A percentile compares a stretch with the other conserved stretches of the same genome.
These are phyloP conservation scores for Mycena filopes DNA, from an alignment of 768 basidiomycete species.

Conservation along the genomic window DNA sequence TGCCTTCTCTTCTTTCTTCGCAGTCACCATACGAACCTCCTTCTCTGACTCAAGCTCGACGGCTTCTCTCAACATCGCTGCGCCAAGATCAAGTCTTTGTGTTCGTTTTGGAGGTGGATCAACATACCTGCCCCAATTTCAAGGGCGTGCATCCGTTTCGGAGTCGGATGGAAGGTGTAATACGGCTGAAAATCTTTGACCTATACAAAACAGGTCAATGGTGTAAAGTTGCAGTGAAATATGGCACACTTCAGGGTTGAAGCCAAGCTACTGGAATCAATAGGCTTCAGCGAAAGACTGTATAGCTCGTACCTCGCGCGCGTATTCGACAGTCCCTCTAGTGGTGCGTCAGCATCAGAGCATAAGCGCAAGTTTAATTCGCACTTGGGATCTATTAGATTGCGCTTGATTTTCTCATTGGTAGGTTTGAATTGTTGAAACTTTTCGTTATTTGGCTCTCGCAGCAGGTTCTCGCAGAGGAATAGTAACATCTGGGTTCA, in stretches of 20 bases:
- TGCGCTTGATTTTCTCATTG: conserved; percentile 71
- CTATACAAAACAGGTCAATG: conserved; percentile 45
- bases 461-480: conserved; percentile 78
- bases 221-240: conserved; percentile 10
- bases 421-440: conserved; percentile 82
- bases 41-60: conserved; percentile 63
- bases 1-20: conserved; percentile 69
- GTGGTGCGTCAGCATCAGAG: not conserved
- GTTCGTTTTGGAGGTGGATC: conserved; percentile 51
- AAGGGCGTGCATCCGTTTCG: conserved; percentile 61
- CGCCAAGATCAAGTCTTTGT: conserved; percentile 71
- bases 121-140: conserved; percentile 73
- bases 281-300: conserved; percentile 22
- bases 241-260: conserved; percentile 71
- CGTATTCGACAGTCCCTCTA: conserved; percentile 80
- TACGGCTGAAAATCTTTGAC: conserved; percentile 79
- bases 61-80: conserved; percentile 71
- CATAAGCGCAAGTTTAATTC: not conserved
- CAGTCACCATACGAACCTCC: conserved; percentile 58
- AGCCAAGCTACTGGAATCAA: conserved; percentile 67
- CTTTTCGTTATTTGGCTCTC: conserved; percentile 78
- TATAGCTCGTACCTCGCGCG: conserved; percentile 82
- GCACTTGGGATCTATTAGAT: conserved; percentile 71
- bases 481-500: conserved; percentile 67
- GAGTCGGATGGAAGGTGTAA: conserved; percentile 66